These are phyloP conservation scores for Puccinia horiana DNA, from an alignment of 1,284 basidiomycete species.

Conservation along the genomic window DNA sequence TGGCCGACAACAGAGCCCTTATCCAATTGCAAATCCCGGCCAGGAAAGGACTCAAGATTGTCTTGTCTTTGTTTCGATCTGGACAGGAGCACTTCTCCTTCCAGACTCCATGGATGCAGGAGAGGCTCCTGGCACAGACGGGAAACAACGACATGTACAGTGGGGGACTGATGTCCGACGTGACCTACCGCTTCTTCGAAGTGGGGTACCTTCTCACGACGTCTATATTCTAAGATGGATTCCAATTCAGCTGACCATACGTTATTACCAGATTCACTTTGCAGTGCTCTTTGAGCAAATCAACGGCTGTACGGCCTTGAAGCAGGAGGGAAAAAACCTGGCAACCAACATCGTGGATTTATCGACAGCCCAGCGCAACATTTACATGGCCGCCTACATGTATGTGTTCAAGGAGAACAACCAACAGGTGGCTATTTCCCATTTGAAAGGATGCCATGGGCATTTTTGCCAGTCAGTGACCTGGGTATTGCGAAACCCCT, in stretches of 20 bases:
- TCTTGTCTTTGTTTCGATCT: not conserved
- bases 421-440: not conserved
- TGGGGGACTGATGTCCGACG: not conserved
- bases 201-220: not conserved
- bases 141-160: not conserved
- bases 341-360: not conserved
- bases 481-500: not conserved
- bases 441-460: not conserved
- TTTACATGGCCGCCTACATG: slow-evolving; percentile 4
- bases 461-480: not conserved
- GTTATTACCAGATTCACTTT: slow-evolving; percentile 17
- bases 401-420: no score
- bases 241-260: not conserved
- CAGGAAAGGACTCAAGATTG: not conserved
- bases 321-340: not conserved
- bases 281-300: not conserved
- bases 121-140: not conserved
- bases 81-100: no score
- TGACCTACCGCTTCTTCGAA: slow-evolving; percentile 13
- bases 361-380: no score
- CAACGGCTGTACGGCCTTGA: not conserved
- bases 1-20: no score
- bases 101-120: no score
- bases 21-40: no score
- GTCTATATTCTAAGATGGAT: slow-evolving; percentile 14